A percentile compares a stretch with the other conserved stretches of the same genome.
These are phyloP conservation scores for Oxyria digyna DNA, from an alignment of 148 eudicot genomes.

Conservation along the genomic window DNA sequence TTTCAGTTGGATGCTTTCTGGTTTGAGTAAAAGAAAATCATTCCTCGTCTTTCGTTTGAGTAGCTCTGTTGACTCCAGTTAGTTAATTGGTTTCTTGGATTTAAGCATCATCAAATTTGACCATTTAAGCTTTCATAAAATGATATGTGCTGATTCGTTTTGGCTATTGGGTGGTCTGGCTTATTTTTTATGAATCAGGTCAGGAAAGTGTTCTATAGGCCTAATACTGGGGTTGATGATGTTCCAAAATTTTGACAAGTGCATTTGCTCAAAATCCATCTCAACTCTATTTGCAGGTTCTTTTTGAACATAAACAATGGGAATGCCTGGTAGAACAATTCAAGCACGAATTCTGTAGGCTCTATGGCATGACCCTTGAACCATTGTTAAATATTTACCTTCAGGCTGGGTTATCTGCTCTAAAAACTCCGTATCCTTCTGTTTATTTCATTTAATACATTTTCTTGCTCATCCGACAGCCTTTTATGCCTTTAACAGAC, in stretches of 20 bases:
- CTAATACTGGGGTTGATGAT: background rate
- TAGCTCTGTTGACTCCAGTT: background rate
- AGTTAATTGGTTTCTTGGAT: background rate
- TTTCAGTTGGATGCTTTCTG: background rate
- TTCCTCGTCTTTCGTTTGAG: background rate
- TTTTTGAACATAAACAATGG: conserved; percentile 95
- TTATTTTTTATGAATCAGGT: background rate
- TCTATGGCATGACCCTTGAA: conserved; percentile 94
- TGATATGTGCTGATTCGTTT: background rate
- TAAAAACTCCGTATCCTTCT: conserved; percentile 98
- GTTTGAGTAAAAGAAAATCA: background rate
- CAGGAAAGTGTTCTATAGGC: background rate
- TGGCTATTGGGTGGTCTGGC: background rate
- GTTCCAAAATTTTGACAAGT: background rate
- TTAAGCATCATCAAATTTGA: background rate
- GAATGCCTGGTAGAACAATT: conserved; percentile 81
- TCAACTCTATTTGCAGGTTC: conserved; percentile 36
- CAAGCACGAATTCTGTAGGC: conserved; percentile 85
- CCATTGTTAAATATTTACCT: conserved; percentile 85
- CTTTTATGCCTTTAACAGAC: background rate
- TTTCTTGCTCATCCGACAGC: background rate
- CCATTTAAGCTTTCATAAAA: background rate
- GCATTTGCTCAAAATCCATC: background rate
- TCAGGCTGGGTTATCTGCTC: conserved; percentile 94
- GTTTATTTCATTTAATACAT: background rate